phyloP scores from a whole-genome alignment of 116 monocot species.

The Zostera marina region DNA sequence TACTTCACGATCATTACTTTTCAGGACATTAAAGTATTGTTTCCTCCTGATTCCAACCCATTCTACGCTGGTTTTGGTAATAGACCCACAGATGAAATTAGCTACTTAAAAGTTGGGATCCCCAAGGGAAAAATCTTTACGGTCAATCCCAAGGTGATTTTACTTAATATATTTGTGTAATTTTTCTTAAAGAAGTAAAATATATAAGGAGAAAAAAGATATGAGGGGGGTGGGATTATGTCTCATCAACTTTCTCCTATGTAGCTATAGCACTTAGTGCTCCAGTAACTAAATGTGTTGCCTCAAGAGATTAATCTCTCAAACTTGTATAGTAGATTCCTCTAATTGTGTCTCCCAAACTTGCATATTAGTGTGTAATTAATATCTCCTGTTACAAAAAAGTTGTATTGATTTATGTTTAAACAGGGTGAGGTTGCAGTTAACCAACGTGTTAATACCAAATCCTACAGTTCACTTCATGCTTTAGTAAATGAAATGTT shows the following conservation, averaged over 20 bases:
- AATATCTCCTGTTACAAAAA: neutral
- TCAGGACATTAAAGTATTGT: constrained; percentile 70
- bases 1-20: constrained; percentile 2
- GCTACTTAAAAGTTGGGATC: constrained; percentile 80
- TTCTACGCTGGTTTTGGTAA: constrained; percentile 99
- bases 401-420: neutral
- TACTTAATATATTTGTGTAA: neutral
- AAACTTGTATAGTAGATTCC: no score
- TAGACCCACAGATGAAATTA: constrained; percentile 87
- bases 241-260: no score
- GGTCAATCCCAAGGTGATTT: constrained; percentile 71
- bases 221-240: no score
- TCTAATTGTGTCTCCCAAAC: no score
- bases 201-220: no score
- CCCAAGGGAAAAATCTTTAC: constrained; percentile 89
- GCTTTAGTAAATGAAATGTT: constrained; percentile 81
- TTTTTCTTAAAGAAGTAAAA: no score
- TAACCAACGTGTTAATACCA: constrained; percentile 48
- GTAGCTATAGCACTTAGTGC: no score
- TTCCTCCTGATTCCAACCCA: constrained; percentile 75
- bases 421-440: constrained; percentile 74
- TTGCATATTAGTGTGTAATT: no score
- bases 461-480: constrained; percentile 76
- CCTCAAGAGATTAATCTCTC: no score
- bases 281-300: no score